Base-by-base conservation (phyloP, 2,329 filamentous ascomycete genomes). In the Myotisia sp. region DNA sequence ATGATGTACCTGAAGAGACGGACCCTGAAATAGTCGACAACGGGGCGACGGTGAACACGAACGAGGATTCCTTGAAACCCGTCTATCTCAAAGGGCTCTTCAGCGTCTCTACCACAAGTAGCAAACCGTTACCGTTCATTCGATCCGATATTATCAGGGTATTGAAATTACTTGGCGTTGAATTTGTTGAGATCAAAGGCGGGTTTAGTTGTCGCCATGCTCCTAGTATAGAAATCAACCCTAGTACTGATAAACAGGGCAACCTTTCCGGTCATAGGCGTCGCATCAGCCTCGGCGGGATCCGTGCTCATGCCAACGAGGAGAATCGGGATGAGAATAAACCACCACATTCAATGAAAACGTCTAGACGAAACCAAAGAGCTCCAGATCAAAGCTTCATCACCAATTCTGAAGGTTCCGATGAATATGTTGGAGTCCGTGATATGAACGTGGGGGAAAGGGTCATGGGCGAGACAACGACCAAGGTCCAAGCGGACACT, bases 41-140 rank as follows among this genome's bases (percentile, higher is more conserved):
- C 6, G 6, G 21, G n/a, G 23, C 24, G 16, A 72, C 69, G 12
- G 64, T 62, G n/a, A 61, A 64, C 1, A 56, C 60, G 29, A 76
- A 79, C 4, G 84, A 92, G 45, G 72, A 87, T 40, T 77, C 87
- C 34, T 59, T 59, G 9, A 94, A 93, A 55, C 90, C 90, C 0
- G 90, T 95, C 3, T 95, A 80, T 55, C 71, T 98, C 37, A 98
- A 95, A 58, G 90, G 90, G 3, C 68, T 98, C 12, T 95, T 98
- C 62, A 95, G 87, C 49, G 90, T 95, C 35, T 92, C 84, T 3
- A 98, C 90, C 0, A 98, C 90, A 5, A 94, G 85, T 38, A 90
- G 78, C 51, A 92, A 92, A 52, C 83, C 87, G 1, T 72, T 95
- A 7, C 66, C 76, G 1, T 75, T 84, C 39, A 98, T 98, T 42